These are phyloP conservation scores for Austroboletus rostrupii DNA, from an alignment of 1,284 basidiomycete genomes.

Conservation along the genomic window DNA sequence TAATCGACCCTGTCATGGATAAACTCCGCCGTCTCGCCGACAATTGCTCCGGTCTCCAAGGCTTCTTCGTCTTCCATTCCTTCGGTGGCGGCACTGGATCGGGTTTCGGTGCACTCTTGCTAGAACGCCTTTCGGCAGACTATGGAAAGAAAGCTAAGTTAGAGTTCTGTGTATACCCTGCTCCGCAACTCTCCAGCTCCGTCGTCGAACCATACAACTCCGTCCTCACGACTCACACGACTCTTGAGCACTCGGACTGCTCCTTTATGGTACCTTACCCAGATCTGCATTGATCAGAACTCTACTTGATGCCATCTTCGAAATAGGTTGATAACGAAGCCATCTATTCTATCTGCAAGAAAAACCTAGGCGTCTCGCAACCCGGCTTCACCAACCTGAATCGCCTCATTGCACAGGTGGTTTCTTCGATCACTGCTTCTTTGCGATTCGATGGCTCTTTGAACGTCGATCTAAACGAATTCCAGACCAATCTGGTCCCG, in stretches of 20 bases:
- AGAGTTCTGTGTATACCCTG: conserved; percentile 98
- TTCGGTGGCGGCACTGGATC: conserved; percentile 99
- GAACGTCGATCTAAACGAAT: conserved; percentile 98
- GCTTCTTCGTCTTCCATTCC: conserved; percentile 99
- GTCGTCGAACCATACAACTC: conserved; percentile 99
- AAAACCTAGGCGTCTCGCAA: conserved; percentile 81
- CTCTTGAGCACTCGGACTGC: conserved; percentile 98
- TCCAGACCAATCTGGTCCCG: conserved; percentile 98
- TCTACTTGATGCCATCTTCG: conserved; percentile 2
- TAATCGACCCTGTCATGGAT: conserved; percentile 91
- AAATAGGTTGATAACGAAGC: conserved; percentile 89
- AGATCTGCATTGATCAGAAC: background rate
- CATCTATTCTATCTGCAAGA: conserved; percentile 99
- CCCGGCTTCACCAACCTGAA: conserved; percentile 96
- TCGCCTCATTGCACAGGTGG: conserved; percentile 95
- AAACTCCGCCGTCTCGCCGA: conserved; percentile 94
- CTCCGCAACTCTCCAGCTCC: conserved; percentile 90
- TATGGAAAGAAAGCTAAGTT: conserved; percentile 99
- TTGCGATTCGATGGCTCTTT: conserved; percentile 97
- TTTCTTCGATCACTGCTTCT: conserved; percentile 96
- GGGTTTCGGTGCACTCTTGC: conserved; percentile 95
- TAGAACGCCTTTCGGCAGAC: conserved; percentile 94
- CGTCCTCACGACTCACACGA: conserved; percentile 97
- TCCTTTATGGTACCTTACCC: conserved; percentile 81
- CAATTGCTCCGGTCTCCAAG: conserved; percentile 97